phyloP scores from a whole-genome alignment of 78 protist genomes.

The Reticulomyxa filosa region DNA sequence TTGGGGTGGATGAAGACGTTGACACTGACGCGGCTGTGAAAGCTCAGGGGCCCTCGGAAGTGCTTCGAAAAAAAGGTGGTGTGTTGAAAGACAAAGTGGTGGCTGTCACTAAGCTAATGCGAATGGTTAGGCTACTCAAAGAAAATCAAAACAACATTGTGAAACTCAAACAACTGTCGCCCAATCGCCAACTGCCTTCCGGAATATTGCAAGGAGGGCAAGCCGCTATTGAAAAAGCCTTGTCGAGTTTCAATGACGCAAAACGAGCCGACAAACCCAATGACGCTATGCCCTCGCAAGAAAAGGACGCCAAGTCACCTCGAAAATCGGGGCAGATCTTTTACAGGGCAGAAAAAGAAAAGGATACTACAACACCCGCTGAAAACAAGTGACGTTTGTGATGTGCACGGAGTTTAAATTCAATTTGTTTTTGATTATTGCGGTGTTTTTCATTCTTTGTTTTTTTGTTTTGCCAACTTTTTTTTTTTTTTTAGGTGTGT shows the following conservation, averaged over 20 bases:
- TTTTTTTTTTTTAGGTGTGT: too few relatives aligned
- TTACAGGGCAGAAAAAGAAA: too few relatives aligned
- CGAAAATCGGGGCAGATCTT: too few relatives aligned
- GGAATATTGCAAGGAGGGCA: background rate
- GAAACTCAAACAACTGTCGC: background rate
- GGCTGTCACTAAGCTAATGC: conserved; percentile 2
- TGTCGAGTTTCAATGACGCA: background rate
- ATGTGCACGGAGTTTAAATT: too few relatives aligned
- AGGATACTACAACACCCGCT: too few relatives aligned
- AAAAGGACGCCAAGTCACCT: too few relatives aligned
- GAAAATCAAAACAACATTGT: background rate
- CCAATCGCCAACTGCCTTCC: background rate
- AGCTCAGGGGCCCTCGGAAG: too few relatives aligned
- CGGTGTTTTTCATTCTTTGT: too few relatives aligned
- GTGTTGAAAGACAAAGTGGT: background rate
- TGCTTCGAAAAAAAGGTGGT: background rate
- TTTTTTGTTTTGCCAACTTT: too few relatives aligned
- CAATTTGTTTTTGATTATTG: too few relatives aligned
- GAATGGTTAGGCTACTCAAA: too few relatives aligned
- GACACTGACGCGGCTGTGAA: background rate
- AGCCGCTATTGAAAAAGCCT: background rate
- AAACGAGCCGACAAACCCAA: background rate
- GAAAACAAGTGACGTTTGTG: too few relatives aligned
- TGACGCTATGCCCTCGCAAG: background rate
- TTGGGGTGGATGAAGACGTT: background rate